These are phyloP conservation scores for Monosporascus sp. DNA, from an alignment of 2,329 filamentous ascomycete species.

Conservation along the genomic window DNA sequence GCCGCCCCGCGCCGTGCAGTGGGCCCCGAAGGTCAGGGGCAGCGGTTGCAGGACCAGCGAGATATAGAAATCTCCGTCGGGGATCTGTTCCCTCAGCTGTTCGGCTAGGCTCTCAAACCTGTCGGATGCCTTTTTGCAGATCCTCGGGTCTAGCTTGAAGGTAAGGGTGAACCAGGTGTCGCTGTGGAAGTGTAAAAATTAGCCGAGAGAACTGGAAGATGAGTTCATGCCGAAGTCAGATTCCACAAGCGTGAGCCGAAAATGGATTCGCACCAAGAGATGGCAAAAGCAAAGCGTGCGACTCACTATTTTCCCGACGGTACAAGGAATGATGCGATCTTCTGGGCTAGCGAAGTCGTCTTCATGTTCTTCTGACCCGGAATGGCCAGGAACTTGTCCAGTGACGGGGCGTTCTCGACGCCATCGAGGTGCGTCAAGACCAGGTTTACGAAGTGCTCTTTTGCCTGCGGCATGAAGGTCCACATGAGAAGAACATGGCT, in stretches of 20 bases:
- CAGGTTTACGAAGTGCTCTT: slow-evolving; percentile 8
- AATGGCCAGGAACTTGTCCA: slow-evolving; percentile 10
- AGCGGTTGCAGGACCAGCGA: slow-evolving; percentile 11
- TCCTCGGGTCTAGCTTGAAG: slow-evolving; percentile 13
- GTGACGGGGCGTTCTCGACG: slow-evolving; percentile 6
- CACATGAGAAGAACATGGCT: slow-evolving; percentile 8
- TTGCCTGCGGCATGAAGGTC: slow-evolving; percentile 1
- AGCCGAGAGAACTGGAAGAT: neutral
- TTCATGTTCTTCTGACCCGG: slow-evolving; percentile 8
- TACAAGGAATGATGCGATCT: slow-evolving; percentile 7
- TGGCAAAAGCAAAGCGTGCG: neutral
- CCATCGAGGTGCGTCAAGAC: slow-evolving; percentile 9
- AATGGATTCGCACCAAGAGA: neutral
- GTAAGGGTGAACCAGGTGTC: slow-evolving; percentile 13
- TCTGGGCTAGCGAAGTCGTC: slow-evolving; percentile 6
- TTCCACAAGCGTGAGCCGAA: neutral
- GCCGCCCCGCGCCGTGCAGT: slow-evolving; percentile 6
- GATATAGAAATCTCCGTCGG: slow-evolving; percentile 7
- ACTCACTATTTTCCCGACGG: slow-evolving; percentile 11
- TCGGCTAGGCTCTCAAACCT: slow-evolving; percentile 6
- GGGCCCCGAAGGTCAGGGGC: slow-evolving; percentile 4
- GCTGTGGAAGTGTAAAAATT: slow-evolving; percentile 2
- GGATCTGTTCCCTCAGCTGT: slow-evolving; percentile 6
- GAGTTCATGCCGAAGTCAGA: too few species aligned
- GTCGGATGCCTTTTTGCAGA: slow-evolving; percentile 7